These are phyloP conservation scores for Phytophthora melonis DNA, from an alignment of 352 stramenopile genomes.

Conservation along the genomic window DNA sequence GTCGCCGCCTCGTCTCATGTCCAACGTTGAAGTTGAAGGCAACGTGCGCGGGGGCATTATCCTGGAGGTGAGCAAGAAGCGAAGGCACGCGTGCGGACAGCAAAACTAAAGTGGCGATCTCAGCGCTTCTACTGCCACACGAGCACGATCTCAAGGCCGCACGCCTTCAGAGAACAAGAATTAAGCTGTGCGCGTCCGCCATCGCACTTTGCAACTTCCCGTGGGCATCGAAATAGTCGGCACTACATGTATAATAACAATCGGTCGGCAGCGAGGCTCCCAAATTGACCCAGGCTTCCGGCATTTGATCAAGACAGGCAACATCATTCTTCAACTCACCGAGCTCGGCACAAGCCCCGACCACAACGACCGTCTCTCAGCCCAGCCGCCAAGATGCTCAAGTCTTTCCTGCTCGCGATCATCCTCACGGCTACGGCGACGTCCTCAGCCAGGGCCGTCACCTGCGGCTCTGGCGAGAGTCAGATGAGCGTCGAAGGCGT, in stretches of 20 bases:
- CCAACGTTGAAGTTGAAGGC: constrained; percentile 8
- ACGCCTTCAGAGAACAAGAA: neutral
- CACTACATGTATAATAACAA: neutral
- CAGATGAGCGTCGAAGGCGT: constrained; percentile 50
- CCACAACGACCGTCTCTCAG: neutral
- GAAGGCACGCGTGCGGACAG: neutral
- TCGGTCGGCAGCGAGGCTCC: neutral
- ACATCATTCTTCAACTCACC: constrained; percentile 31
- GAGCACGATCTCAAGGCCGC: neutral
- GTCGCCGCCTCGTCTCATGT: constrained; percentile 24
- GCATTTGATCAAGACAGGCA: neutral
- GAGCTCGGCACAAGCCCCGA: constrained; percentile 10
- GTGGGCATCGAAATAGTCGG: constrained; percentile 26
- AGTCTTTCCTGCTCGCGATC: constrained; percentile 41
- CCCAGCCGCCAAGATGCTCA: constrained; percentile 28
- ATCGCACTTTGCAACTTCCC: constrained; percentile 21
- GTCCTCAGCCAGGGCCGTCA: constrained; percentile 17
- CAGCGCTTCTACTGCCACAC: neutral
- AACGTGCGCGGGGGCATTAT: neutral
- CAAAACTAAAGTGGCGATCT: neutral
- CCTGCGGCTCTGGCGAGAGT: constrained; percentile 26
- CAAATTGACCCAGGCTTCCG: neutral
- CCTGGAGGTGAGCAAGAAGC: no score
- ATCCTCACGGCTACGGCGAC: constrained; percentile 25
- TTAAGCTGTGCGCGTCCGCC: neutral